A percentile compares a stretch with the other conserved stretches of the same genome.
Evolutionary conservation across 345 rosid species (phyloP).

Genomic region (Leavenworthia alabamica): DNA sequence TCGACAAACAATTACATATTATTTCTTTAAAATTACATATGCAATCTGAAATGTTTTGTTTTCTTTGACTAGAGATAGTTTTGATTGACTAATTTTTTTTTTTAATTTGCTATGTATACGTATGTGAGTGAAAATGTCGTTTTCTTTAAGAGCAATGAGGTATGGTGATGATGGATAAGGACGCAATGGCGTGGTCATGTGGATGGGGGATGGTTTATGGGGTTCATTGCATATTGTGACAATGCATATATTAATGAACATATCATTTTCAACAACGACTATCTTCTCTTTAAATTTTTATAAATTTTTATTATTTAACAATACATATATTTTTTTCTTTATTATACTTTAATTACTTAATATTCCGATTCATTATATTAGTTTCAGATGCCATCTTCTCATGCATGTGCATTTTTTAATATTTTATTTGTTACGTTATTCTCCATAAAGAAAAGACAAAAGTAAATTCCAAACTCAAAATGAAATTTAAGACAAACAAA

Average conservation of each 20-base stretch:
- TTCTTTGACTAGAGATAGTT: not conserved
- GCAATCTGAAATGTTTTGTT: not conserved
- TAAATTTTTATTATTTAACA: not conserved
- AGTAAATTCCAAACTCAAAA: not conserved
- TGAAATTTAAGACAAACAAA: not conserved
- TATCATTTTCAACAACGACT: conserved; percentile 8
- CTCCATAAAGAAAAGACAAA: not conserved
- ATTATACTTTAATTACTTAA: not conserved
- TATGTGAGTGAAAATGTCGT: not conserved
- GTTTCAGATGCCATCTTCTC: conserved; percentile 11
- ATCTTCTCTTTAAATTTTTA: not conserved
- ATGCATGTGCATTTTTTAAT: conserved; percentile 22
- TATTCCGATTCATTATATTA: not conserved
- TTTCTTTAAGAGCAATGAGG: not conserved
- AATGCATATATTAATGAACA: conserved; percentile 13
- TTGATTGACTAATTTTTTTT: not conserved
- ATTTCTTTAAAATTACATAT: not conserved
- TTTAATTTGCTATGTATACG: not conserved
- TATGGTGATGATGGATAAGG: conserved; percentile 14
- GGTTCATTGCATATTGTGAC: conserved; percentile 19
- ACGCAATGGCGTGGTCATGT: conserved; percentile 18
- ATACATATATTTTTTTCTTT: too few species aligned
- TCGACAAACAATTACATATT: not conserved
- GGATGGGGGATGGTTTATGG: conserved; percentile 12
- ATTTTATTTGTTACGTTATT: conserved; percentile 6